phyloP scores from a whole-genome alignment of 805 yeast species.

The Candida maltosa region DNA sequence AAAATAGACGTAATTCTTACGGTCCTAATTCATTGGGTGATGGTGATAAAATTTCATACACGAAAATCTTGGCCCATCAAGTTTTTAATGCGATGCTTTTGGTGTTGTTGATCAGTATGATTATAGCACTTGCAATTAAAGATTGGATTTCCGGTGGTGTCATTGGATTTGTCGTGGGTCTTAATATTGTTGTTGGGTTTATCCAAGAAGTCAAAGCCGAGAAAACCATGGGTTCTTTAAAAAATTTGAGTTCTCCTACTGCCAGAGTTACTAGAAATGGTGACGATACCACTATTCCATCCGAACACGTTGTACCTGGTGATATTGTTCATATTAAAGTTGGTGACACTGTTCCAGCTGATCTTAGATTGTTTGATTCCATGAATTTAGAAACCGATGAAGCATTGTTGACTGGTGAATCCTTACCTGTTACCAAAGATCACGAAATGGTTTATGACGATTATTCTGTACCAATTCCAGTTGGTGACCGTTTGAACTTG shows the following conservation, averaged over 20 bases:
- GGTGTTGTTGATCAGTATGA: slow-evolving; percentile 33
- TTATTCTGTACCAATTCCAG: slow-evolving; percentile 30
- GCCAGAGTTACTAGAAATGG: slow-evolving; percentile 46
- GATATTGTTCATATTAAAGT: slow-evolving; percentile 38
- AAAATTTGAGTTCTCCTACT: slow-evolving; percentile 43
- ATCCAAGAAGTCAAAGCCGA: slow-evolving; percentile 51
- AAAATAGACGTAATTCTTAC: slow-evolving; percentile 8
- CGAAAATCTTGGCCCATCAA: slow-evolving; percentile 33
- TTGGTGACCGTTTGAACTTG: slow-evolving; percentile 34
- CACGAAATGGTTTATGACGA: slow-evolving; percentile 35
- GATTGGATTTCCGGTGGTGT: slow-evolving; percentile 45
- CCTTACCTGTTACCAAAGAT: slow-evolving; percentile 32
- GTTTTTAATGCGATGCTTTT: slow-evolving; percentile 38
- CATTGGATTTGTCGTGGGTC: slow-evolving; percentile 41
- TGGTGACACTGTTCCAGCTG: slow-evolving; percentile 45
- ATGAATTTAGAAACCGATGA: slow-evolving; percentile 42
- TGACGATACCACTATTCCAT: slow-evolving; percentile 26
- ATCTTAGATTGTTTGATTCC: slow-evolving; percentile 31
- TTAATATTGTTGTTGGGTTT: slow-evolving; percentile 49
- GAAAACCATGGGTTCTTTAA: slow-evolving; percentile 47
- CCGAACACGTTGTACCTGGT: slow-evolving; percentile 46
- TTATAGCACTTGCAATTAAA: slow-evolving; percentile 34
- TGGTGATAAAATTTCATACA: slow-evolving; percentile 23
- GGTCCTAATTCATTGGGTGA: slow-evolving; percentile 30
- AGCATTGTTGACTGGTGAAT: slow-evolving; percentile 41